A percentile compares a stretch with the other conserved stretches of the same genome.
These are phyloP conservation scores for Dioscorea cayenensis DNA, from an alignment of 116 monocot genomes.

Conservation along the genomic window DNA sequence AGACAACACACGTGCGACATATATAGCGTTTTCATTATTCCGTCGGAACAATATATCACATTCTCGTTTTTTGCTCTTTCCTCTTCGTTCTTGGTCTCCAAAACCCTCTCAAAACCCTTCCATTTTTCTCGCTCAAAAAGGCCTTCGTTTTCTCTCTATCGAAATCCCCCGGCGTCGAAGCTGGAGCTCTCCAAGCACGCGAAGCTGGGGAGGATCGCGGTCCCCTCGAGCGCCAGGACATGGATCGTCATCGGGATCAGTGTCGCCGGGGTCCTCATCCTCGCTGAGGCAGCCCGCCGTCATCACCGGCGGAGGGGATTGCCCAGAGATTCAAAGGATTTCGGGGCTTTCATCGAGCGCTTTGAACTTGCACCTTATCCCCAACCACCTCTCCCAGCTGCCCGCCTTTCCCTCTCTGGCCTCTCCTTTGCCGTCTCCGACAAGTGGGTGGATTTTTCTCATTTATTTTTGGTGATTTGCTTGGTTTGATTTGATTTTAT, in stretches of 20 bases:
- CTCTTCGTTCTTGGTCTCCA: not conserved
- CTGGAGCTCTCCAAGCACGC: constrained; percentile 32
- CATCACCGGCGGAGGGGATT: constrained; percentile 14
- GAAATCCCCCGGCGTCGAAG: not conserved
- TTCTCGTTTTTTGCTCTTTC: not conserved
- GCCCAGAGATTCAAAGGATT: constrained; percentile 14
- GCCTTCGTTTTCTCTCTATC: not conserved
- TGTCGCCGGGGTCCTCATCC: constrained; percentile 56
- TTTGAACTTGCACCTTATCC: constrained; percentile 65
- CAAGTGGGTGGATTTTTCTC: constrained; percentile 30
- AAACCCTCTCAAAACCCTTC: constrained; percentile 8
- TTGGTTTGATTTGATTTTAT: constrained; percentile 1
- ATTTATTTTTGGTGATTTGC: not conserved
- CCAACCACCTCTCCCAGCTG: constrained; percentile 83
- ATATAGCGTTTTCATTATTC: too few species aligned
- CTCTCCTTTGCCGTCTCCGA: constrained; percentile 87
- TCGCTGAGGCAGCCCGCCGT: constrained; percentile 50
- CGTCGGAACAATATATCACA: not conserved
- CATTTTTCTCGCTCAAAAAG: constrained; percentile 12
- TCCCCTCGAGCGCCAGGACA: constrained; percentile 37
- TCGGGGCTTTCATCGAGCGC: constrained; percentile 87
- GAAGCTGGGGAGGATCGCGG: constrained; percentile 13
- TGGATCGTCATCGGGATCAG: constrained; percentile 71
- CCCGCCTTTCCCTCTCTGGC: constrained; percentile 57
- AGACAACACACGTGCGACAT: too few species aligned